Evolutionary conservation across 306 rosid species (phyloP).

Genomic region (Sechiopsis laciniata): DNA sequence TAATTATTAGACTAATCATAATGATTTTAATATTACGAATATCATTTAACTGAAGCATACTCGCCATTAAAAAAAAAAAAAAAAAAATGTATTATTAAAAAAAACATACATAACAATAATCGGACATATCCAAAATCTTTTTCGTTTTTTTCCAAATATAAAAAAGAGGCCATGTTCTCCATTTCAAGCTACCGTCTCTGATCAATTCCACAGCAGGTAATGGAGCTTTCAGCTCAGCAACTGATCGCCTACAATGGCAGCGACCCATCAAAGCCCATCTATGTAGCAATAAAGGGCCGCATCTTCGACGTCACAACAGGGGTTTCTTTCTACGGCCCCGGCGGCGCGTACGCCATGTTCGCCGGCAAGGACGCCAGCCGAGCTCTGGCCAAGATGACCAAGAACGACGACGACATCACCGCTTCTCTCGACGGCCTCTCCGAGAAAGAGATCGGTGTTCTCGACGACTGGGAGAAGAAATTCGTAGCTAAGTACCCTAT

Average conservation of each 20-base stretch:
- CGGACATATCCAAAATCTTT: too few relatives aligned
- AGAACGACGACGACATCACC: slow-evolving; percentile 62
- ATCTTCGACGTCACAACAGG: slow-evolving; percentile 78
- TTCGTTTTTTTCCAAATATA: too few relatives aligned
- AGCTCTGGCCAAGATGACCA: slow-evolving; percentile 96
- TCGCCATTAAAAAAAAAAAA: too few relatives aligned
- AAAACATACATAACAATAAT: too few relatives aligned
- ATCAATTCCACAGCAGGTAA: not conserved
- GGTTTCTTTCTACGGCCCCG: slow-evolving; percentile 82
- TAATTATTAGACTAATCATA: too few relatives aligned
- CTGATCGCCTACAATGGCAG: slow-evolving; percentile 59
- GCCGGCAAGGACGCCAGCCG: slow-evolving; percentile 95
- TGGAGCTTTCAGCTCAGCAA: slow-evolving; percentile 60
- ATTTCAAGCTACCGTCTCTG: too few relatives aligned
- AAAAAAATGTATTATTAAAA: too few relatives aligned
- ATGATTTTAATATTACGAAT: too few relatives aligned
- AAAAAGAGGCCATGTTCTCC: too few relatives aligned
- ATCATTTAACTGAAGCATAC: too few relatives aligned
- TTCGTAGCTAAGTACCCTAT: slow-evolving; percentile 88
- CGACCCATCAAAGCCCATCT: slow-evolving; percentile 75
- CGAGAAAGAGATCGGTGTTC: slow-evolving; percentile 93
- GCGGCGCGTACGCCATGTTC: slow-evolving; percentile 84
- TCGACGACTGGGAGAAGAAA: slow-evolving; percentile 88
- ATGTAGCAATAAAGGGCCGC: slow-evolving; percentile 73
- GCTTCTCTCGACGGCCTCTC: slow-evolving; percentile 73